A percentile compares a stretch with the other conserved stretches of the same genome.
phyloP scores from a whole-genome alignment of 164 flowering plant species.

The Pachysandra terminalis region DNA sequence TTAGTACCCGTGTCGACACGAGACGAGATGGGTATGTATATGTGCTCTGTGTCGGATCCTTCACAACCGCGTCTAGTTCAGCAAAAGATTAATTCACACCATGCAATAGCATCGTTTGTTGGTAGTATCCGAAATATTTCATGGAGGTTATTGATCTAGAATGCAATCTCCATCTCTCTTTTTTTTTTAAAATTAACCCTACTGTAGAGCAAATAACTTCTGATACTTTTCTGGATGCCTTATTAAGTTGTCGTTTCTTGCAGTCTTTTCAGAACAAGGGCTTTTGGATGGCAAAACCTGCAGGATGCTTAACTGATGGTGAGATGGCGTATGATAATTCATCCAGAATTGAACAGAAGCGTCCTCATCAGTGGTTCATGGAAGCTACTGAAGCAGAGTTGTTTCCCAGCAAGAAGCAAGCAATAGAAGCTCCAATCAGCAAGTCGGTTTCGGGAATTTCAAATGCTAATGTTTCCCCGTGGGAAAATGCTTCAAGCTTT shows the following conservation, averaged over 20 bases:
- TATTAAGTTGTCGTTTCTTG: background rate
- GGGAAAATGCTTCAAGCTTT: slow-evolving; percentile 39
- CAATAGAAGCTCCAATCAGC: slow-evolving; percentile 26
- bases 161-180: too few relatives aligned
- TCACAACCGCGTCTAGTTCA: too few relatives aligned
- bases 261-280: slow-evolving; percentile 21
- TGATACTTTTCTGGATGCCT: background rate
- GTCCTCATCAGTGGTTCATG: slow-evolving; percentile 43
- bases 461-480: slow-evolving; percentile 29
- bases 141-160: too few relatives aligned
- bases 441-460: slow-evolving; percentile 28
- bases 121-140: too few relatives aligned
- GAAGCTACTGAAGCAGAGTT: slow-evolving; percentile 38
- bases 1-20: too few relatives aligned
- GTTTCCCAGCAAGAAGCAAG: slow-evolving; percentile 36
- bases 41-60: too few relatives aligned
- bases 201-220: background rate
- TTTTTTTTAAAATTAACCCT: background rate
- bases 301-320: slow-evolving; percentile 24
- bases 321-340: slow-evolving; percentile 21
- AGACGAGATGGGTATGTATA: too few relatives aligned
- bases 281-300: slow-evolving; percentile 23
- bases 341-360: slow-evolving; percentile 35
- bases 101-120: too few relatives aligned
- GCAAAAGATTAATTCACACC: too few relatives aligned